phyloP scores from a whole-genome alignment of 805 yeast species.

The Candida chauliodis region DNA sequence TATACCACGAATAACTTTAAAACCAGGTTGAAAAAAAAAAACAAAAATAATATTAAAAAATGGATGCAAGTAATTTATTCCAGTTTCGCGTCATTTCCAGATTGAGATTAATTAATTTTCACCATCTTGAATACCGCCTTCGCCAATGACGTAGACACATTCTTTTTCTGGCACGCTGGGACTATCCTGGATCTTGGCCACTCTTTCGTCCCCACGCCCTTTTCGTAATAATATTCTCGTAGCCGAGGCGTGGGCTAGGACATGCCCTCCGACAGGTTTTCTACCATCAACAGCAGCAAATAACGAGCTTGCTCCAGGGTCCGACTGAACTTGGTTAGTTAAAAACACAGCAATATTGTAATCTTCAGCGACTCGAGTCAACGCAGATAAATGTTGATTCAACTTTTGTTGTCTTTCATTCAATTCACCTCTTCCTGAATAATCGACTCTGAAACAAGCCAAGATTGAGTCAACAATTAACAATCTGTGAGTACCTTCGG shows the following conservation, averaged over 20 bases:
- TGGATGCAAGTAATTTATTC: neutral
- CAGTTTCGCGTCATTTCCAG: slow-evolving; percentile 25
- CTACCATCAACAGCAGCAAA: slow-evolving; percentile 17
- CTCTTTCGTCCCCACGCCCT: slow-evolving; percentile 16
- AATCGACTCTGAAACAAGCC: slow-evolving; percentile 17
- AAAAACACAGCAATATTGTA: slow-evolving; percentile 15
- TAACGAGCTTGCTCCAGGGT: slow-evolving; percentile 16
- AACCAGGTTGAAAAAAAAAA: neutral
- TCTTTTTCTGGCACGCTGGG: slow-evolving; percentile 16
- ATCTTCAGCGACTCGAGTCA: slow-evolving; percentile 15
- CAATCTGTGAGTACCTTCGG: slow-evolving; percentile 14
- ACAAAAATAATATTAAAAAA: neutral
- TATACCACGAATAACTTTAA: neutral
- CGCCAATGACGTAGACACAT: slow-evolving; percentile 15
- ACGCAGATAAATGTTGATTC: slow-evolving; percentile 14
- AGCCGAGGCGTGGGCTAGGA: slow-evolving; percentile 16
- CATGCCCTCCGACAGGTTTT: slow-evolving; percentile 16
- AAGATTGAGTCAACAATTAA: slow-evolving; percentile 15
- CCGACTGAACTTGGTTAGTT: slow-evolving; percentile 17
- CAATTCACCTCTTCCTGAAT: slow-evolving; percentile 16
- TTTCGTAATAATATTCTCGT: slow-evolving; percentile 15
- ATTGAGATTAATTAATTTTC: slow-evolving; percentile 17
- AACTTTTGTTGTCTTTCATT: slow-evolving; percentile 16
- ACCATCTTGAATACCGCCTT: slow-evolving; percentile 16
- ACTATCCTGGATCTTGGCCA: slow-evolving; percentile 15